Evolutionary conservation across 1,284 basidiomycete genomes (phyloP).

Genomic region (Pseudozyma sp.): DNA sequence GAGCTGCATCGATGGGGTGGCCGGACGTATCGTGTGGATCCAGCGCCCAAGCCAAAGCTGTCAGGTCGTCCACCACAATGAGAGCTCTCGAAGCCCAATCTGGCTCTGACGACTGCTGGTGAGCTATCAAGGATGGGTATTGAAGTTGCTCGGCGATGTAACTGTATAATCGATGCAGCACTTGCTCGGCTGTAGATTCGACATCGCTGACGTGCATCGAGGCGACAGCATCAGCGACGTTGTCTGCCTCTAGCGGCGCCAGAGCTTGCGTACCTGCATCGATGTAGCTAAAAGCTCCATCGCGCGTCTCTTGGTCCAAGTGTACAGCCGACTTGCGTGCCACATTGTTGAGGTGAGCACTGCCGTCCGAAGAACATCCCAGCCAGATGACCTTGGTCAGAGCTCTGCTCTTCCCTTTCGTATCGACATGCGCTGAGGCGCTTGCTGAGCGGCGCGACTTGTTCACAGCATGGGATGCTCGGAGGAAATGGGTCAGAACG

Average conservation of each 20-base stretch:
- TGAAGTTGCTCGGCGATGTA: slow-evolving; percentile 17
- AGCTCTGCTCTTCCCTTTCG: slow-evolving; percentile 18
- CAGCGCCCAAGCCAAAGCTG: slow-evolving; percentile 41
- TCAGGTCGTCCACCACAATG: slow-evolving; percentile 47
- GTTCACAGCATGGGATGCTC: slow-evolving; percentile 30
- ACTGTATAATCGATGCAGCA: slow-evolving; percentile 8
- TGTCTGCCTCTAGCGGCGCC: not conserved
- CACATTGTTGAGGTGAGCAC: slow-evolving; percentile 40
- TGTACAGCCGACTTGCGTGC: slow-evolving; percentile 45
- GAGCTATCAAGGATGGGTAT: not conserved
- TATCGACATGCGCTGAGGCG: not conserved
- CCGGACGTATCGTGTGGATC: slow-evolving; percentile 15
- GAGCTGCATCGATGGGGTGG: slow-evolving; percentile 7
- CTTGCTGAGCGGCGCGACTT: slow-evolving; percentile 2
- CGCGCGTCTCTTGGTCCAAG: slow-evolving; percentile 30
- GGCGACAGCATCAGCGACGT: not conserved
- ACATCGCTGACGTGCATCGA: slow-evolving; percentile 2
- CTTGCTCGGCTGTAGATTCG: not conserved
- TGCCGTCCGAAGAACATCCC: slow-evolving; percentile 40
- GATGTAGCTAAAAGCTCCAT: slow-evolving; percentile 33
- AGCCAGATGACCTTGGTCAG: slow-evolving; percentile 51
- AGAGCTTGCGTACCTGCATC: slow-evolving; percentile 20
- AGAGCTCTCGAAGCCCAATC: slow-evolving; percentile 26
- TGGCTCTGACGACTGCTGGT: not conserved
- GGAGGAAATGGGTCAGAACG: slow-evolving; percentile 44